Base-by-base conservation (phyloP, 192 early-diverging fungal species). In the Paraglomus brasilianum region DNA sequence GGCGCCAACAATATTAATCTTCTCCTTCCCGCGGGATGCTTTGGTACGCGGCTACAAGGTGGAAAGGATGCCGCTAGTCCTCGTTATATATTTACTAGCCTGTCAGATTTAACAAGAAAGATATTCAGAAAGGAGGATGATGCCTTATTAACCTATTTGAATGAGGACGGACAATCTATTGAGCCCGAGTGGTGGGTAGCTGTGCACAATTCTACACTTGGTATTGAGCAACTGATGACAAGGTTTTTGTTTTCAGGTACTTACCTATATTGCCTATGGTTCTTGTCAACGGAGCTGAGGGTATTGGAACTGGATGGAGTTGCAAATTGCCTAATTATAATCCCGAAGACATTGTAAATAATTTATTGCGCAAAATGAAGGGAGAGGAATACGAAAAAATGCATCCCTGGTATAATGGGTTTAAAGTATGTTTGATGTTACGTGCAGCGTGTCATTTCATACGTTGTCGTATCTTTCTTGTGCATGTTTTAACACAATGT, bases 251-350 rank as follows among this genome's bases (percentile, higher is more conserved):
- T 8, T n/a, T 19, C 58, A 82, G 79, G 79, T 97, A 92, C 75
- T 76, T 96, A 8, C 95, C 95, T 0, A 88, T 99, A 19, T 66
- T 97, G 2, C 97, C 95, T 1, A 94, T 97, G 92, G 82, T 99
- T 0, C 76, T 99, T 21, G 83, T 99, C 10, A 99, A 97, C 73
- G 95, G 95, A 36, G 83, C 87, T 7, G 91, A 94, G 14, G 97
- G 97, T 71, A 99, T 99, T 71, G 97, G 95, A 45, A 99, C 97
- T 9, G 96, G 88, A 0, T 92, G 91, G 91, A 90, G 88, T 75
- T 85, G 88, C 0, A 81, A 46, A 43, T 89, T 92, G 74, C 93
- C 92, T 43, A 94, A 94, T 81, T 90, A 86, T 74, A 95, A 92
- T 72, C 95, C 97, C 8, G 70, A 72, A 10, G 95, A 99, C 49